These are phyloP conservation scores for Curvularia sp. DNA, from an alignment of 2,329 filamentous ascomycete species.

Conservation along the genomic window DNA sequence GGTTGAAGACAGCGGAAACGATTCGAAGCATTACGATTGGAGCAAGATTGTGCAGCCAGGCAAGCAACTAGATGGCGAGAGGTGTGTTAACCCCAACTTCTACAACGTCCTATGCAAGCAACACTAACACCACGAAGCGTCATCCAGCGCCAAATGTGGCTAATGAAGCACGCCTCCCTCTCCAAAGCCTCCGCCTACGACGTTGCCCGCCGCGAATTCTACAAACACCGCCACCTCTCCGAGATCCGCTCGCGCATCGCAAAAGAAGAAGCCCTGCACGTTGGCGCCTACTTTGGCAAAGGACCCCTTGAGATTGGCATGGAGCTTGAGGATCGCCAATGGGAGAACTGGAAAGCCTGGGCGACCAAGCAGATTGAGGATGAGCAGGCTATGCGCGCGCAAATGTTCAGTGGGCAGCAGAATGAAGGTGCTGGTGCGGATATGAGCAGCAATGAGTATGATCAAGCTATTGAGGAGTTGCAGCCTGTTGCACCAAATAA, in stretches of 20 bases:
- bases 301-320: slow-evolving; percentile 77
- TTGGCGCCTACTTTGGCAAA: slow-evolving; percentile 89
- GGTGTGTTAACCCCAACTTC: slow-evolving; percentile 59
- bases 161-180: slow-evolving; percentile 67
- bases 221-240: slow-evolving; percentile 78
- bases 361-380: slow-evolving; percentile 64
- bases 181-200: slow-evolving; percentile 80
- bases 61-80: slow-evolving; percentile 82
- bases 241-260: slow-evolving; percentile 85
- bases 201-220: slow-evolving; percentile 86
- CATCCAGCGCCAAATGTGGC: slow-evolving; percentile 86
- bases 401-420: slow-evolving; percentile 48
- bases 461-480: slow-evolving; percentile 48
- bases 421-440: slow-evolving; percentile 29
- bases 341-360: slow-evolving; percentile 86
- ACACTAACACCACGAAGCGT: slow-evolving; percentile 66
- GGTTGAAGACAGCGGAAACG: slow-evolving; percentile 84
- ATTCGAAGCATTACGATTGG: slow-evolving; percentile 80
- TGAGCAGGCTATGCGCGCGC: slow-evolving; percentile 57
- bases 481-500: slow-evolving; percentile 29
- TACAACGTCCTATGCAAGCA: not conserved
- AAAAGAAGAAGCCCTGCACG: slow-evolving; percentile 82
- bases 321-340: slow-evolving; percentile 79
- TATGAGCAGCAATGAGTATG: slow-evolving; percentile 34
- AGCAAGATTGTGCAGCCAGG: slow-evolving; percentile 76